A percentile compares a stretch with the other conserved stretches of the same genome.
phyloP scores from a whole-genome alignment of 805 yeast genomes.

The Metschnikowia orientalis region DNA sequence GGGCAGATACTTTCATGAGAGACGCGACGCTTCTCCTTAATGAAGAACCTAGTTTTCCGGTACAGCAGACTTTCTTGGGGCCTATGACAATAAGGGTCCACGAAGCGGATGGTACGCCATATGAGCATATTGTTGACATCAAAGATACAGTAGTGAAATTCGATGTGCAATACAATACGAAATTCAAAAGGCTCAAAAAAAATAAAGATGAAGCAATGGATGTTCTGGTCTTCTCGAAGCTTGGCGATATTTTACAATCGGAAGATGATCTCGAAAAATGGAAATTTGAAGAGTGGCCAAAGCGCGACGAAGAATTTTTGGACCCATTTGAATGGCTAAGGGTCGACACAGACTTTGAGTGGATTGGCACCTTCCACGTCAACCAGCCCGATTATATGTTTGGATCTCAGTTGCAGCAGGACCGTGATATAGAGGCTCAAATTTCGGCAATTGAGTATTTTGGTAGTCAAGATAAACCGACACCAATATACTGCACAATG shows the following conservation, averaged over 20 bases:
- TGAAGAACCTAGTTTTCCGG: constrained; percentile 35
- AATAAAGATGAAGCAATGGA: constrained; percentile 41
- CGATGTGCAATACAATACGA: constrained; percentile 93
- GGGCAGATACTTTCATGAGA: constrained; percentile 39
- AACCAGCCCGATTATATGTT: constrained; percentile 95
- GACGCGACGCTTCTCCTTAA: constrained; percentile 43
- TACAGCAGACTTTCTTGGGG: constrained; percentile 68
- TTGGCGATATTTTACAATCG: constrained; percentile 74
- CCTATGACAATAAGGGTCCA: constrained; percentile 97
- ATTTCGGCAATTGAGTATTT: constrained; percentile 75
- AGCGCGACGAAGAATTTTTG: constrained; percentile 65
- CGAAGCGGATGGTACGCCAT: constrained; percentile 98
- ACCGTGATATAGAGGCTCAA: constrained; percentile 95
- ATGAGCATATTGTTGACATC: constrained; percentile 92
- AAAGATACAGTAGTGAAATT: constrained; percentile 80
- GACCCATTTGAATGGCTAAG: constrained; percentile 98
- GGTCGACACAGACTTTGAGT: constrained; percentile 96
- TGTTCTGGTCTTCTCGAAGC: constrained; percentile 41
- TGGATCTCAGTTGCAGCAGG: constrained; percentile 89
- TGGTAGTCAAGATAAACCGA: constrained; percentile 55
- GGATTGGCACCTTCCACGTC: constrained; percentile 80
- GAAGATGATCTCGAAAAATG: constrained; percentile 62
- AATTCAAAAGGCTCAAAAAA: constrained; percentile 76
- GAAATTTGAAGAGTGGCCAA: constrained; percentile 67
- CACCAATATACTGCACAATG: constrained; percentile 65